phyloP scores from a whole-genome alignment of 257 asterid genomes.

The Cordia subcordata region DNA sequence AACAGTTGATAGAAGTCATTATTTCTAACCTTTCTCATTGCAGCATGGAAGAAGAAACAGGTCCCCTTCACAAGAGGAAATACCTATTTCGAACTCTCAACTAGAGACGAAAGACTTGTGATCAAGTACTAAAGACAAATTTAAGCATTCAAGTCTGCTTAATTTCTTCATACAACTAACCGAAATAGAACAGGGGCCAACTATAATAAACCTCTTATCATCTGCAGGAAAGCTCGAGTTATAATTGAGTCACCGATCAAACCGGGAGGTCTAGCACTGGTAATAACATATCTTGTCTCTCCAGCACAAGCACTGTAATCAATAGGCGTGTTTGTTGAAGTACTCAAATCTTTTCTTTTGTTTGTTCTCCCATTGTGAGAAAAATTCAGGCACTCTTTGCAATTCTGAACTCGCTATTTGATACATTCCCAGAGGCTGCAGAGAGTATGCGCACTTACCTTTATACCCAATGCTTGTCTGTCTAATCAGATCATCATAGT shows the following conservation, averaged over 20 bases:
- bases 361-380: conserved; percentile 2
- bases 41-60: conserved; percentile 72
- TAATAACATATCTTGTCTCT: conserved; percentile 9
- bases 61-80: conserved; percentile 77
- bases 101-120: conserved; percentile 37
- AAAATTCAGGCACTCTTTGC: conserved; percentile 46
- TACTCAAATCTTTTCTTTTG: background rate
- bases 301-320: background rate
- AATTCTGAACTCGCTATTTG: conserved; percentile 47
- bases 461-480: background rate
- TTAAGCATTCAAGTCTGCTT: background rate
- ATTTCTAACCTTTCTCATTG: conserved; percentile 19
- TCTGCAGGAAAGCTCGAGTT: conserved; percentile 61
- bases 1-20: background rate
- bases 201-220: background rate
- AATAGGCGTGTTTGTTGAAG: background rate
- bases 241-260: conserved; percentile 66
- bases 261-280: conserved; percentile 61
- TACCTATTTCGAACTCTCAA: conserved; percentile 55
- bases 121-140: conserved; percentile 37
- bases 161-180: background rate
- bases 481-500: background rate
- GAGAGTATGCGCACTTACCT: conserved; percentile 42
- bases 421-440: conserved; percentile 64
- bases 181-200: background rate